These are phyloP conservation scores for Fusarium anthophilum DNA, from an alignment of 2,329 filamentous ascomycete genomes.

Conservation along the genomic window DNA sequence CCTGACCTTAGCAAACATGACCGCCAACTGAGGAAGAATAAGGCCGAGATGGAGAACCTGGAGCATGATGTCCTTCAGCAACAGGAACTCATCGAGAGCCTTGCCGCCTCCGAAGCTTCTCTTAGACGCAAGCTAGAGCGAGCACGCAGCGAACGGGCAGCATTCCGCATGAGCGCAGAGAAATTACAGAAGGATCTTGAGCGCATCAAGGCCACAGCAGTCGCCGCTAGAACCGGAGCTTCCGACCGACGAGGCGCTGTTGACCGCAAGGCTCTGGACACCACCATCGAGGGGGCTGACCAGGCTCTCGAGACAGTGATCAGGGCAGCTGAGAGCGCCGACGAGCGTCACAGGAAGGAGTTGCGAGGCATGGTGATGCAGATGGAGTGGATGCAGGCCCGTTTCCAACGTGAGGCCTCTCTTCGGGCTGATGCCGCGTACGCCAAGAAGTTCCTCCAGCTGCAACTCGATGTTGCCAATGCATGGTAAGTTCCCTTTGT, in stretches of 20 bases:
- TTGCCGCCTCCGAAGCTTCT: slow-evolving; percentile 65
- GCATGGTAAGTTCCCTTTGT: slow-evolving; percentile 77
- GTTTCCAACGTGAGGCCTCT: slow-evolving; percentile 80
- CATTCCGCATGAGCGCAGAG: slow-evolving; percentile 63
- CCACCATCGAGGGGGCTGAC: slow-evolving; percentile 53
- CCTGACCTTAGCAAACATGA: slow-evolving; percentile 62
- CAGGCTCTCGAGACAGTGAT: slow-evolving; percentile 67
- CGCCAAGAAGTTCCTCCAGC: slow-evolving; percentile 84
- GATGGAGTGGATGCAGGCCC: slow-evolving; percentile 88
- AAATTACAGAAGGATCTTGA: slow-evolving; percentile 63
- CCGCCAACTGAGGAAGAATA: slow-evolving; percentile 68
- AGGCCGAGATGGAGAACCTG: slow-evolving; percentile 73
- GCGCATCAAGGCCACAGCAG: slow-evolving; percentile 54
- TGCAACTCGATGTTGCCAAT: slow-evolving; percentile 84
- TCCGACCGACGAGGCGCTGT: slow-evolving; percentile 13
- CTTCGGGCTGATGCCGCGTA: slow-evolving; percentile 84
- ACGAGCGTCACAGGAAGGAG: slow-evolving; percentile 77
- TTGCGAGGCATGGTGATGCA: slow-evolving; percentile 86
- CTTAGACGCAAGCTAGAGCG: slow-evolving; percentile 75
- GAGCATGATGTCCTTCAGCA: slow-evolving; percentile 77
- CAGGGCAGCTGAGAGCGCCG: slow-evolving; percentile 67
- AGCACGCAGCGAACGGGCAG: slow-evolving; percentile 71
- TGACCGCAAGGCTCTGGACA: slow-evolving; percentile 40
- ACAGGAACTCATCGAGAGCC: slow-evolving; percentile 69
- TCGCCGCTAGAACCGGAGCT: slow-evolving; percentile 39